These are phyloP conservation scores for Spatholobus suberectus DNA, from an alignment of 306 rosid species.

Conservation along the genomic window DNA sequence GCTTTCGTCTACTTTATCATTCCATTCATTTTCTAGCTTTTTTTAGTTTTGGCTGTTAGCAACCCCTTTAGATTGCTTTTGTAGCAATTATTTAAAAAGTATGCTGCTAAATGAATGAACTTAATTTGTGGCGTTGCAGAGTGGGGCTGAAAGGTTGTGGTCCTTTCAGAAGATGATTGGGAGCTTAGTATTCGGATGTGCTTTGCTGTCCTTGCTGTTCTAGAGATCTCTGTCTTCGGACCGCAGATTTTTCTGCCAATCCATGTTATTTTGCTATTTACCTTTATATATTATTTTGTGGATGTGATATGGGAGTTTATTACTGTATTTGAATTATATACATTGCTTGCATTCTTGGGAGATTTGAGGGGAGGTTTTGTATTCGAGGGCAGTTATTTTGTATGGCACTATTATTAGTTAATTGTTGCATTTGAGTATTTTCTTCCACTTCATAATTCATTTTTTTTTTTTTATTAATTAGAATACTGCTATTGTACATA, in stretches of 20 bases:
- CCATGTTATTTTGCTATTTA: slow-evolving; percentile 31
- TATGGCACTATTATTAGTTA: slow-evolving; percentile 33
- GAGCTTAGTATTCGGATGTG: slow-evolving; percentile 64
- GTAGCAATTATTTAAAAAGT: not conserved
- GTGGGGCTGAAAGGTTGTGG: slow-evolving; percentile 75
- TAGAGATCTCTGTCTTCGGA: slow-evolving; percentile 45
- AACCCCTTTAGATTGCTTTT: not conserved
- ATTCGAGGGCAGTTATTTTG: slow-evolving; percentile 41
- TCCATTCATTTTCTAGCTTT: not conserved
- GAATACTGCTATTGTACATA: not conserved
- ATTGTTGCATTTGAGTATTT: not conserved
- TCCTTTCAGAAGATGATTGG: slow-evolving; percentile 61
- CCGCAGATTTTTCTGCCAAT: slow-evolving; percentile 18
- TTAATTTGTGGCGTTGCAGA: slow-evolving; percentile 59
- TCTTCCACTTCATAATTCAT: not conserved
- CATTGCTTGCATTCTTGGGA: slow-evolving; percentile 75
- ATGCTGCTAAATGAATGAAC: not conserved
- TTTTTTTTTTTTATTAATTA: not conserved
- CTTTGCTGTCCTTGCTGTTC: slow-evolving; percentile 54
- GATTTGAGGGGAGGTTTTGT: slow-evolving; percentile 55
- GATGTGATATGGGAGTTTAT: slow-evolving; percentile 49
- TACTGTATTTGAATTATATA: slow-evolving; percentile 49
- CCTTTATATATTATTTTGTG: slow-evolving; percentile 44
- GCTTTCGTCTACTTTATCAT: not conserved
- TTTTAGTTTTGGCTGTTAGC: not conserved